Evolutionary conservation across 305 asterid genomes (phyloP), one percentile per base, ranked within the genome.

Genomic region (Ruellia speciosa): DNA sequence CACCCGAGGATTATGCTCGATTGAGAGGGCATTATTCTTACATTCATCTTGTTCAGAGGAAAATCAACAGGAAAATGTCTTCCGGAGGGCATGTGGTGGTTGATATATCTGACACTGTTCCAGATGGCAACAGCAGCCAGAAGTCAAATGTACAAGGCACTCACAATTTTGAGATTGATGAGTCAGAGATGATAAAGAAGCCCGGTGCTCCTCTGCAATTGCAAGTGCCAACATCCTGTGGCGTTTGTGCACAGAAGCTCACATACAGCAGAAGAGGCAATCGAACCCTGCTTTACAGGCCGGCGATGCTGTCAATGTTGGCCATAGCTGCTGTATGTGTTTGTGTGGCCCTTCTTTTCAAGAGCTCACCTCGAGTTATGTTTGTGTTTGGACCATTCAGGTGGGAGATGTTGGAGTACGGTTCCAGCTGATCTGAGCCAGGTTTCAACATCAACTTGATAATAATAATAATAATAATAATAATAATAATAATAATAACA

Each of bases 281-380:
- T 20, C 68, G 71, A 53, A 71, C 79, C 34, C 69, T 78, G 64
- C 72, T 81, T 7, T 79, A 79, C 75, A 75, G 79, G 71, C 94
- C 94, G 7, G 82, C 81, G 1, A 75, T 83, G 83, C 81, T 78
- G 31, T 82, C 94, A 0, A 83, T 88, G 94, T 69, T 88, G 64
- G 87, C 84, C 43, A 72, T 88, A 56, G 94, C 94, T 14, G 93
- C 86, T 6, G 88, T 88, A 2, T 88, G 96, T 18, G 96, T 84
- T 24, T 88, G 96, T 6, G 93, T 88, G 57, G 90, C 89, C 10
- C 84, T 88, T 56, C 81, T 85, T 4, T 76, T 85, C 70, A 85
- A 82, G 73, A 80, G 94, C 76, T 81, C 81, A 0, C 94, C 94
- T 0, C 75, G 66, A 28, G 87, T 80, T 50, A 70, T 78, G 43